Conservation (phyloP, 805 yeast species). For the Suhomyces vadensis region DNA sequence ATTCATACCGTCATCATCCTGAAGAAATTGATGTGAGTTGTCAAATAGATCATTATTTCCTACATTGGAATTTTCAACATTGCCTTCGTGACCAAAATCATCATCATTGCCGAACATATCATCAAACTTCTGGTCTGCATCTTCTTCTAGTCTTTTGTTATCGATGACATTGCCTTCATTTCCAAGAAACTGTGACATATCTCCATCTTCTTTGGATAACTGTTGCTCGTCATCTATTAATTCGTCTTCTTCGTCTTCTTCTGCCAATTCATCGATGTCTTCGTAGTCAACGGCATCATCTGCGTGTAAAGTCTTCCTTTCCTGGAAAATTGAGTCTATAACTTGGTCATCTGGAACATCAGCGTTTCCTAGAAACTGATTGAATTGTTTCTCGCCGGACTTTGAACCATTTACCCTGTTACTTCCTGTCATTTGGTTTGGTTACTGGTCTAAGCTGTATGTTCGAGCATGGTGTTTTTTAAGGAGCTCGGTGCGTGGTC, state of each 20-base stretch:
- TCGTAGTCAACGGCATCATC: conserved; percentile 93
- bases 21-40: conserved; percentile 14
- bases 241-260: conserved; percentile 67
- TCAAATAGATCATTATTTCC: conserved; percentile 22
- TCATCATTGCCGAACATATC: conserved; percentile 40
- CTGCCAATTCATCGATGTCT: conserved; percentile 93
- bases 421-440: not conserved
- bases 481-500: not conserved
- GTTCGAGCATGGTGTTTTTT: not conserved
- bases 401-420: not conserved
- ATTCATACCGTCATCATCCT: conserved; percentile 29
- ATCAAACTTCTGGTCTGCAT: conserved; percentile 43
- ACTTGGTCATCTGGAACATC: conserved; percentile 40
- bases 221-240: conserved; percentile 11
- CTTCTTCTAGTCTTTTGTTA: conserved; percentile 11
- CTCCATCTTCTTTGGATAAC: conserved; percentile 21
- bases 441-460: not conserved
- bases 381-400: conserved; percentile 9
- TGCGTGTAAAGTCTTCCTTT: conserved; percentile 61
- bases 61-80: conserved; percentile 20
- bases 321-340: conserved; percentile 40
- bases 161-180: conserved; percentile 15
- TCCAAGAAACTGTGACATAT: conserved; percentile 22
- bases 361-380: conserved; percentile 18
- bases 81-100: conserved; percentile 15